Base-by-base conservation (phyloP, 768 basidiomycete genomes). In the Rhodosporidiobolus sp. region DNA sequence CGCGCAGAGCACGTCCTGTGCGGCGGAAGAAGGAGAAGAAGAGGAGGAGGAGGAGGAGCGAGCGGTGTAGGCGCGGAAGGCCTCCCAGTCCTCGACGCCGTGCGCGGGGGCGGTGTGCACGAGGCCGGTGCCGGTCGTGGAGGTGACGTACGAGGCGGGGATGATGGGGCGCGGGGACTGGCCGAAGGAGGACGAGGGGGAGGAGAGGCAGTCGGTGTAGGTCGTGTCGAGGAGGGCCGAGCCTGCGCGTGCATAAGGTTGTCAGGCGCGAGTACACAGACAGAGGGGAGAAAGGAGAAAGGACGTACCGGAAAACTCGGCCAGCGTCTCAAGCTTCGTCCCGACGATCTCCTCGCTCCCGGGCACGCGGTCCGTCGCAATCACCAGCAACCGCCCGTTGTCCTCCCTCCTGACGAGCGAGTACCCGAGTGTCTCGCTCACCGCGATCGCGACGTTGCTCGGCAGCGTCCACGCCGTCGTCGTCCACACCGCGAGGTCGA, bases 381-480 rank as follows among this genome's bases (percentile, higher is more conserved):
- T 69, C 26, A 86, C 73, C 10, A 85, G 62, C 3, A 80, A 65
- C 20, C 79, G 70, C 11, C 74, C 70, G 10, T 68, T 45, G 12
- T 69, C 68, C n/a, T 67, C 56, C 35, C 62, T 59, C n/a, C 77
- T 74, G 24, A 89, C 82, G 26, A 90, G 72, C 28, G 83, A 80
- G 80, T 96, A 98, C 17, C 82, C 80, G 76, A 95, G 83, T 3
- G 90, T 88, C 3, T 86, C 83, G 76, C 94, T 85, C 7, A 95
- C 88, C 9, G 93, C 90, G 58, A 98, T 90, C n/a, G 89, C 94
- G 90, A 94, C 92, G 78, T 99, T 98, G 3, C 92, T 91, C 10
- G 91, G 92, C 58, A 98, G 82, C 8, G 92, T 98, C 95, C 95
- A 99, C 2, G 95, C 91, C 0, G 95, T 98, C 7, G 95, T 98